Evolutionary conservation across 495 filamentous ascomycete species (phyloP).

Genomic region (Tuber melanosporum): DNA sequence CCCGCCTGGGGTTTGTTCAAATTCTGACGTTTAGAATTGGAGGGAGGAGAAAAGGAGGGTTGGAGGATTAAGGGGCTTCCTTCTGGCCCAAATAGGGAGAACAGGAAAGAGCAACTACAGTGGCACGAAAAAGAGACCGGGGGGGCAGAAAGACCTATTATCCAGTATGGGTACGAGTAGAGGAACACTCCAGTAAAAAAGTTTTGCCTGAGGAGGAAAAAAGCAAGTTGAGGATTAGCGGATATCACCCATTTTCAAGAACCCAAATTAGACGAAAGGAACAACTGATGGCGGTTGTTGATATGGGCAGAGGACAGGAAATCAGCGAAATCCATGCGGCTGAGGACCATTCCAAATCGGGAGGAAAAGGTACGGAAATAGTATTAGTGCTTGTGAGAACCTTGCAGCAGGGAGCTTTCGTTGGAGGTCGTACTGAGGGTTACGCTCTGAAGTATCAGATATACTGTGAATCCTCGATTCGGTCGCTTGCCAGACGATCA

Average conservation of each 20-base stretch:
- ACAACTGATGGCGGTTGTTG: not conserved
- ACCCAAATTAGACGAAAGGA: not conserved
- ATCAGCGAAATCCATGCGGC: not conserved
- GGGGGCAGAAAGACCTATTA: not conserved
- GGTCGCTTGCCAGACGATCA: not conserved
- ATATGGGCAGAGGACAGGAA: not conserved
- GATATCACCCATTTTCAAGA: not conserved
- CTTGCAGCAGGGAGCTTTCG: not conserved
- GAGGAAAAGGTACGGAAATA: not conserved
- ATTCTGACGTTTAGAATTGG: not conserved
- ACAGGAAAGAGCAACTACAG: not conserved
- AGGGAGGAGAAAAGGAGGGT: not conserved
- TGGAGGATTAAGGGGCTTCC: slow-evolving; percentile 5
- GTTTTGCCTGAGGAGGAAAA: not conserved
- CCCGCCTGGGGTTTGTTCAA: slow-evolving; percentile 1
- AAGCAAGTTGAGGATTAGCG: not conserved
- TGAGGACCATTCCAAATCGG: not conserved
- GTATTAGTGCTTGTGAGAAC: not conserved
- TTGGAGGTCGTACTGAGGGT: not conserved
- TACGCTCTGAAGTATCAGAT: not conserved
- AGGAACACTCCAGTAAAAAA: not conserved
- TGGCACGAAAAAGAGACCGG: not conserved
- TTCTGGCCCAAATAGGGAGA: not conserved
- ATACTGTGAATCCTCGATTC: not conserved
- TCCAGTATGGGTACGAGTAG: not conserved